These are phyloP conservation scores for Penicillium expansum DNA, from an alignment of 2,329 filamentous ascomycete genomes.

Conservation along the genomic window DNA sequence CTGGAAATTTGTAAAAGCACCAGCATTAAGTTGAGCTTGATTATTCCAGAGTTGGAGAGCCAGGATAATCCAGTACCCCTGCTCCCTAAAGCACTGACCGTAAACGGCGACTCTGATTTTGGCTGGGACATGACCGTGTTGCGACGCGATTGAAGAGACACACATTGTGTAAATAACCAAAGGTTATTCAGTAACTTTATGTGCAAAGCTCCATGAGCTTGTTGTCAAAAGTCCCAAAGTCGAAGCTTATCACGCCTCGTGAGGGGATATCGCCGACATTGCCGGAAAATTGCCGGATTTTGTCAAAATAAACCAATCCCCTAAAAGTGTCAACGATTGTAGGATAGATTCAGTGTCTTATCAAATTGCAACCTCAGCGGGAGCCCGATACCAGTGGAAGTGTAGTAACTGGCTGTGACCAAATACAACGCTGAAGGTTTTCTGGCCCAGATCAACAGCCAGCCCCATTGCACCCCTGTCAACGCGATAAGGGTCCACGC, in stretches of 20 bases:
- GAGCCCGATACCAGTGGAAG: too few species aligned
- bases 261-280: not conserved
- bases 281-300: not conserved
- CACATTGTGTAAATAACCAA: not conserved
- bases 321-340: not conserved
- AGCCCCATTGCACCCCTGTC: too few species aligned
- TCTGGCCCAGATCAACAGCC: too few species aligned
- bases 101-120: slow-evolving; percentile 1
- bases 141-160: not conserved
- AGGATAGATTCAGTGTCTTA: not conserved
- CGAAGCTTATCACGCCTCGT: not conserved
- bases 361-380: not conserved
- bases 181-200: not conserved
- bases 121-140: too few species aligned
- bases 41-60: slow-evolving; percentile 6
- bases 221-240: not conserved
- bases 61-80: not conserved
- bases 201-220: not conserved
- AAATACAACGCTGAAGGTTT: too few species aligned
- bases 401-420: too few species aligned
- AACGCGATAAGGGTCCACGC: too few species aligned
- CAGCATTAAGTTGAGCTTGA: slow-evolving; percentile 19
- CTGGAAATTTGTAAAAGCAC: slow-evolving; percentile 30
- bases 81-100: not conserved
- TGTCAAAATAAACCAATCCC: not conserved